Percentiles rank a stretch among this genome's conserved stretches.
These are phyloP conservation scores for Tulasnella sp. DNA, from an alignment of 768 basidiomycete species.

Conservation along the genomic window DNA sequence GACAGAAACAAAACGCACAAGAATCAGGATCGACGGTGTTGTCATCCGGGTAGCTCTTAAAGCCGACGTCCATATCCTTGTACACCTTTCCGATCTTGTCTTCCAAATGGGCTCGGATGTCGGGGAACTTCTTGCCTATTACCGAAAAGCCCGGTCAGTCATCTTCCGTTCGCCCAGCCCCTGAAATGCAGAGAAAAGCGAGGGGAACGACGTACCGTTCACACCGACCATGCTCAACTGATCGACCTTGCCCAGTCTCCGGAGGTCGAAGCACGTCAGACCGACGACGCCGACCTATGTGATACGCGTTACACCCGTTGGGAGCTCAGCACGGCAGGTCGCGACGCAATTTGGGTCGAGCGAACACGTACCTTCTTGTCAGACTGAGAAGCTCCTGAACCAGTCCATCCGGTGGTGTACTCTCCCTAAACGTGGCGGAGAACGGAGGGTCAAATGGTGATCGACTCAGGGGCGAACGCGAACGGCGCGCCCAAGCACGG, in stretches of 20 bases:
- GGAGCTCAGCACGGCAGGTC: not conserved
- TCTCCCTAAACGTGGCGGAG: conserved; percentile 55
- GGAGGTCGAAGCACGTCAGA: conserved; percentile 83
- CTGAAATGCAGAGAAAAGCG: conserved; percentile 3
- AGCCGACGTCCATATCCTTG: conserved; percentile 83
- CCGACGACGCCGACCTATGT: conserved; percentile 54
- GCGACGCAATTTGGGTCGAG: not conserved
- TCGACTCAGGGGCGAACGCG: not conserved
- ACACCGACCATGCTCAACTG: conserved; percentile 85
- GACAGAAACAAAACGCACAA: conserved; percentile 49
- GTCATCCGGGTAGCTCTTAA: conserved; percentile 73
- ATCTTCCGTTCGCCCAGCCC: too few species aligned
- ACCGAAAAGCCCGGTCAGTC: too few species aligned
- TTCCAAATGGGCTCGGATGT: conserved; percentile 71
- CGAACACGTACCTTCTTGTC: conserved; percentile 76
- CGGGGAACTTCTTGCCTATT: conserved; percentile 65
- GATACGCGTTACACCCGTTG: not conserved
- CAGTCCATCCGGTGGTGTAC: conserved; percentile 94
- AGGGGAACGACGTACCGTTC: conserved; percentile 12
- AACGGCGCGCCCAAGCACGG: too few species aligned
- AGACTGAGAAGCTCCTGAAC: conserved; percentile 85
- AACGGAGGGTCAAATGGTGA: conserved; percentile 1
- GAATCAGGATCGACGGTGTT: conserved; percentile 69
- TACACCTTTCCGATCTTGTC: conserved; percentile 81
- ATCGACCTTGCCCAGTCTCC: conserved; percentile 77